A percentile compares a stretch with the other conserved stretches of the same genome.
Evolutionary conservation across 2,329 filamentous ascomycete species (phyloP).

Genomic region (Chaetoscypha palmicola): DNA sequence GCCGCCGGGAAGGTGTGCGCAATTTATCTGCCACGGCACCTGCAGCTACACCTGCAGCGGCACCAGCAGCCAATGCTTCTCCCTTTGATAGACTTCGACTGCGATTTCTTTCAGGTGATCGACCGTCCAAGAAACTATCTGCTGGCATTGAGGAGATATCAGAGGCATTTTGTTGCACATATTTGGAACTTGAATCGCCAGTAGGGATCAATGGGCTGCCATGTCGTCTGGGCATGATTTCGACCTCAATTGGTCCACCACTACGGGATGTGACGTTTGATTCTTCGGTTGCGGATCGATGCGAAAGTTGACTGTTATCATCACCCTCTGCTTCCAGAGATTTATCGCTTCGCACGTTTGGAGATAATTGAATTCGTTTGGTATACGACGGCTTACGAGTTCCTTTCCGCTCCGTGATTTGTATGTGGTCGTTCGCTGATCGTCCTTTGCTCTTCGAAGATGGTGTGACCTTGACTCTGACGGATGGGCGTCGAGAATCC

Average conservation of each 20-base stretch:
- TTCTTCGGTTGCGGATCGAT: slow-evolving; percentile 71
- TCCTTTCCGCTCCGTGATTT: slow-evolving; percentile 76
- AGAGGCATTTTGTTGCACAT: slow-evolving; percentile 61
- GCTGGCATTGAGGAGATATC: slow-evolving; percentile 80
- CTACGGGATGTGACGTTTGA: slow-evolving; percentile 64
- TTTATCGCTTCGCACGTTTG: slow-evolving; percentile 37
- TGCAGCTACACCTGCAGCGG: slow-evolving; percentile 36
- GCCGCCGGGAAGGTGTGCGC: slow-evolving; percentile 49
- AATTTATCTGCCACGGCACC: slow-evolving; percentile 39
- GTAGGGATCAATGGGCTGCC: slow-evolving; percentile 61
- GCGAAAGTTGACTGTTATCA: slow-evolving; percentile 62
- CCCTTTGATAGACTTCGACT: slow-evolving; percentile 28
- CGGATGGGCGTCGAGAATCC: slow-evolving; percentile 56
- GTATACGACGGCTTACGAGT: slow-evolving; percentile 65
- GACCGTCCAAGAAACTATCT: slow-evolving; percentile 60
- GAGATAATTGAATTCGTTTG: slow-evolving; percentile 57
- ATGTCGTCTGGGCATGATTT: slow-evolving; percentile 60
- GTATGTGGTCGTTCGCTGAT: slow-evolving; percentile 64
- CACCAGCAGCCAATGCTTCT: slow-evolving; percentile 26
- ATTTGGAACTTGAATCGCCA: slow-evolving; percentile 52
- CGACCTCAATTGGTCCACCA: slow-evolving; percentile 74
- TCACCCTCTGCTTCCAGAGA: slow-evolving; percentile 47
- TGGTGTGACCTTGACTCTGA: slow-evolving; percentile 65
- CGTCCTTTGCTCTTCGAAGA: slow-evolving; percentile 42
- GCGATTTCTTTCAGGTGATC: slow-evolving; percentile 27